These are phyloP conservation scores for Ceratocystis variospora DNA, from an alignment of 2,329 filamentous ascomycete genomes.

Conservation along the genomic window DNA sequence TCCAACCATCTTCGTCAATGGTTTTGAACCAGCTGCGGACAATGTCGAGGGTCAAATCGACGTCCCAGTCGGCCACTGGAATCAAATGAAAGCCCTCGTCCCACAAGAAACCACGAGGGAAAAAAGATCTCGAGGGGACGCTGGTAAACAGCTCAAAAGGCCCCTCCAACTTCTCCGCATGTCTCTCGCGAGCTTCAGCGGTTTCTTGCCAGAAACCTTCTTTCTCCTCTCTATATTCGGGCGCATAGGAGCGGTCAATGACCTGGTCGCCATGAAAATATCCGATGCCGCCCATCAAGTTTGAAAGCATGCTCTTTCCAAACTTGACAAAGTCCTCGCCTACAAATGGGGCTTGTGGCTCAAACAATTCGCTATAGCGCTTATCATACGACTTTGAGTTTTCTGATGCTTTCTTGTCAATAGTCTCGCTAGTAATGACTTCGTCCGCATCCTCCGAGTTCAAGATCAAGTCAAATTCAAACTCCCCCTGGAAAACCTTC, in stretches of 20 bases:
- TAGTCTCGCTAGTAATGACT: constrained; percentile 43
- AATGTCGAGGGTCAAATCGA: constrained; percentile 74
- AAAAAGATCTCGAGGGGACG: constrained; percentile 87
- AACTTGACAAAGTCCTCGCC: constrained; percentile 62
- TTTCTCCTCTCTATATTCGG: constrained; percentile 87
- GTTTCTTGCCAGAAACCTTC: constrained; percentile 94
- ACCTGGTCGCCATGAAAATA: constrained; percentile 86
- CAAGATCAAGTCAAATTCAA: constrained; percentile 88
- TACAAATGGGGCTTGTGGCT: constrained; percentile 62
- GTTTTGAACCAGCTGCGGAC: constrained; percentile 91
- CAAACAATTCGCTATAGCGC: constrained; percentile 56
- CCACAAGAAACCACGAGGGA: constrained; percentile 93
- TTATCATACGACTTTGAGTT: constrained; percentile 56
- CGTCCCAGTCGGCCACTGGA: constrained; percentile 86
- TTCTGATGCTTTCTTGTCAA: constrained; percentile 55
- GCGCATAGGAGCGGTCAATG: constrained; percentile 80
- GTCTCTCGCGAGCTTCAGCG: constrained; percentile 59
- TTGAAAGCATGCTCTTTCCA: constrained; percentile 83
- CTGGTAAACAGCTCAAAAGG: constrained; percentile 83
- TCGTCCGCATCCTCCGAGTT: constrained; percentile 50
- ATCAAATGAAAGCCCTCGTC: constrained; percentile 94
- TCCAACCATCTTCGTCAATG: constrained; percentile 97
- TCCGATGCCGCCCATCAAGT: constrained; percentile 82
- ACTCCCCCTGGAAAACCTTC: constrained; percentile 78
- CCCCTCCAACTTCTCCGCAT: constrained; percentile 57